These are phyloP conservation scores for Aspergillus sp. DNA, from an alignment of 2,329 filamentous ascomycete species.

Conservation along the genomic window DNA sequence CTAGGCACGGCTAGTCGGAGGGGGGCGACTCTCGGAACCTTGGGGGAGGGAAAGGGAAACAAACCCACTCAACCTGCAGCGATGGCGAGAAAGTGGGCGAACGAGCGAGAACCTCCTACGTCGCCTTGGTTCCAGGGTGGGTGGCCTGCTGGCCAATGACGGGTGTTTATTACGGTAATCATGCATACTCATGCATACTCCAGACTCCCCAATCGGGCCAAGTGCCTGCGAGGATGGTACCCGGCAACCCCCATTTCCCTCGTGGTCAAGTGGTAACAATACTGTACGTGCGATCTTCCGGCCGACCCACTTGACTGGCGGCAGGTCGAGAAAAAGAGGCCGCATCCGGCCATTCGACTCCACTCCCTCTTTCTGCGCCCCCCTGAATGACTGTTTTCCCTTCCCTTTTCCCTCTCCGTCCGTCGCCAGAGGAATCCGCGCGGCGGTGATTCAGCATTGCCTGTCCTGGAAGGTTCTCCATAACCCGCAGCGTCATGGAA, in stretches of 20 bases:
- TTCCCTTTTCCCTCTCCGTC: constrained; percentile 6
- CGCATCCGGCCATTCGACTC: constrained; percentile 18
- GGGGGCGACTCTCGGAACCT: constrained; percentile 23
- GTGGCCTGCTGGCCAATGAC: constrained; percentile 11
- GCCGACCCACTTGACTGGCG: constrained; percentile 16
- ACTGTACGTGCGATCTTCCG: constrained; percentile 19
- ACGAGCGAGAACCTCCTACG: constrained; percentile 25
- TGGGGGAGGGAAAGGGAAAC: constrained; percentile 12
- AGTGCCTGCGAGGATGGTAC: neutral
- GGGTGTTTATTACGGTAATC: constrained; percentile 18
- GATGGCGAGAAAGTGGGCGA: constrained; percentile 23
- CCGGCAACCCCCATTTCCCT: constrained; percentile 16
- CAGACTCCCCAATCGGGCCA: neutral
- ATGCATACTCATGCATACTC: neutral
- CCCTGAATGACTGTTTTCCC: constrained; percentile 19
- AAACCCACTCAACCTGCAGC: constrained; percentile 11
- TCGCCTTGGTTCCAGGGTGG: constrained; percentile 8
- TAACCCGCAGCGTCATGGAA: neutral
- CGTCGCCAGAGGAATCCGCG: constrained; percentile 11
- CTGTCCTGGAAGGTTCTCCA: neutral
- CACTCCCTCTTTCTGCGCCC: constrained; percentile 9
- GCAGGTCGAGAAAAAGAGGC: constrained; percentile 17
- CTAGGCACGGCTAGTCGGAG: constrained; percentile 4
- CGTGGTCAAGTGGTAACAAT: constrained; percentile 28
- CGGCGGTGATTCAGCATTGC: constrained; percentile 3